Percentiles rank a stretch among this genome's conserved stretches.
These are phyloP conservation scores for Boletus rex-veris DNA, from an alignment of 768 basidiomycete species.

Conservation along the genomic window DNA sequence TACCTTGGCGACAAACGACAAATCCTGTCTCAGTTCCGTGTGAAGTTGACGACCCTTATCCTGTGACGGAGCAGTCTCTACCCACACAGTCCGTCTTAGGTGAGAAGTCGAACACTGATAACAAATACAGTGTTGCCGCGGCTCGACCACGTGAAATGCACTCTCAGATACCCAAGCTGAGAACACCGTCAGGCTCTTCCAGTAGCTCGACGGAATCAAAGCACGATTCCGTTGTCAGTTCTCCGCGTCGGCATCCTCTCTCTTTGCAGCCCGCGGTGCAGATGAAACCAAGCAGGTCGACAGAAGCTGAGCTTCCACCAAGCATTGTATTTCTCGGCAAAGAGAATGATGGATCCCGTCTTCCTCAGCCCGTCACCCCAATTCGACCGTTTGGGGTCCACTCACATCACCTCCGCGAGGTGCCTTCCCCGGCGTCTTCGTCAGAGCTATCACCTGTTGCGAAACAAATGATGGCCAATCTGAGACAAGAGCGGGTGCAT, in stretches of 20 bases:
- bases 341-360: slow-evolving; percentile 25
- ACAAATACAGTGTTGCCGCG: not conserved
- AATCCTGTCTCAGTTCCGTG: slow-evolving; percentile 7
- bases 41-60: not conserved
- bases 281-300: not conserved
- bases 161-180: slow-evolving; percentile 32
- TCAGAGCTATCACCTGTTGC: slow-evolving; percentile 71
- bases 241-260: slow-evolving; percentile 1
- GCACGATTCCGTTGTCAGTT: not conserved
- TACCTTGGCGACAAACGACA: slow-evolving; percentile 32
- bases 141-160: slow-evolving; percentile 11
- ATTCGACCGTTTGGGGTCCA: slow-evolving; percentile 40
- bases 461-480: slow-evolving; percentile 62
- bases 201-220: slow-evolving; percentile 18
- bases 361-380: slow-evolving; percentile 43
- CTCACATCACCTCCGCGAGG: slow-evolving; percentile 24
- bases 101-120: slow-evolving; percentile 17
- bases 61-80: not conserved
- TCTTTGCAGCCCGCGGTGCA: slow-evolving; percentile 3
- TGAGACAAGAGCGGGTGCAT: slow-evolving; percentile 42
- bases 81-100: slow-evolving; percentile 1
- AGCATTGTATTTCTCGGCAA: slow-evolving; percentile 6
- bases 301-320: not conserved
- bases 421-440: slow-evolving; percentile 65
- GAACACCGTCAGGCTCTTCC: slow-evolving; percentile 27